These are phyloP conservation scores for Epicoccum nigrum DNA, from an alignment of 2,329 filamentous ascomycete genomes.

Conservation along the genomic window DNA sequence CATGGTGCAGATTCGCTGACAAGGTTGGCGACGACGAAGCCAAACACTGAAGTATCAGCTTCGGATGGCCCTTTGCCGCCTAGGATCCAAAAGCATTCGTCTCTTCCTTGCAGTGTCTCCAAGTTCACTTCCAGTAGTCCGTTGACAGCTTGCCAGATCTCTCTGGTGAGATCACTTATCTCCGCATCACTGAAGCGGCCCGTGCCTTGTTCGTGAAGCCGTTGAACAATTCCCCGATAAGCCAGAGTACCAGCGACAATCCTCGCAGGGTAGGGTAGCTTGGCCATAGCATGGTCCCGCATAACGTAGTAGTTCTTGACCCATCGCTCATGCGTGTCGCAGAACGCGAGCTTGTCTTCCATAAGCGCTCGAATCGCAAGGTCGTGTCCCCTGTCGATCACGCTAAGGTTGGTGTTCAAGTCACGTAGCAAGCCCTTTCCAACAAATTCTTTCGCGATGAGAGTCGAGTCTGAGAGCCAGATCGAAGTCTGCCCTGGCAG, in stretches of 20 bases:
- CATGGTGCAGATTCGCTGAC: conserved; percentile 59
- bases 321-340: conserved; percentile 62
- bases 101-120: conserved; percentile 30
- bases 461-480: conserved; percentile 58
- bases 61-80: conserved; percentile 62
- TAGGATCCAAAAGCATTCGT: conserved; percentile 63
- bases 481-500: conserved; percentile 18
- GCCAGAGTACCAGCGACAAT: conserved; percentile 59
- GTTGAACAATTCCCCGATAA: conserved; percentile 52
- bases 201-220: conserved; percentile 64
- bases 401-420: conserved; percentile 54
- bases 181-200: conserved; percentile 59
- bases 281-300: conserved; percentile 58
- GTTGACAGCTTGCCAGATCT: conserved; percentile 63
- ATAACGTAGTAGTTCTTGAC: conserved; percentile 64
- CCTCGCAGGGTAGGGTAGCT: conserved; percentile 60
- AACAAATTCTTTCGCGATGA: conserved; percentile 60
- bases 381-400: conserved; percentile 55
- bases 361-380: conserved; percentile 60
- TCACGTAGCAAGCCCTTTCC: conserved; percentile 53
- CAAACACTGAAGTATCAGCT: conserved; percentile 63
- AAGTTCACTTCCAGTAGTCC: conserved; percentile 51
- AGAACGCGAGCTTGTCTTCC: conserved; percentile 68
- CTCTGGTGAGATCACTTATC: conserved; percentile 51
- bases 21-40: conserved; percentile 61